Evolutionary conservation across 495 filamentous ascomycete species (phyloP).

Genomic region (Clavariopsis aquatica): DNA sequence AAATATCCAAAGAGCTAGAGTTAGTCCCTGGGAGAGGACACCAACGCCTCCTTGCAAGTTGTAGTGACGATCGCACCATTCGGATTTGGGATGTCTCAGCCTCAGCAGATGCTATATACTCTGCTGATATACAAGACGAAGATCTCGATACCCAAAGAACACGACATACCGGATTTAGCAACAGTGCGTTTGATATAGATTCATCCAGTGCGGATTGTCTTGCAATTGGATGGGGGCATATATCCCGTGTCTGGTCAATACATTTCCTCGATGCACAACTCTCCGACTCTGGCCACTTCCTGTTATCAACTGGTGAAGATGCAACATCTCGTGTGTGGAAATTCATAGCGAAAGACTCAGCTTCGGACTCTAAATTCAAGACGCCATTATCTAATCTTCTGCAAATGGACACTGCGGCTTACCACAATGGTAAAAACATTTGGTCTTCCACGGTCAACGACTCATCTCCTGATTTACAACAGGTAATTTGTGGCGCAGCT

Average conservation of each 20-base stretch:
- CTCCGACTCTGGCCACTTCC: slow-evolving; percentile 29
- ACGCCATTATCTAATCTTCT: slow-evolving; percentile 46
- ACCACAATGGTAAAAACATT: slow-evolving; percentile 87
- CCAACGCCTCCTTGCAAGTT: slow-evolving; percentile 74
- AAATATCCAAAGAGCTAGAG: slow-evolving; percentile 65
- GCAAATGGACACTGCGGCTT: slow-evolving; percentile 55
- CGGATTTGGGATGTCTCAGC: slow-evolving; percentile 81
- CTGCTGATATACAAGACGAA: slow-evolving; percentile 37
- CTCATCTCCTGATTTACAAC: slow-evolving; percentile 34
- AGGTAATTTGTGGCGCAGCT: slow-evolving; percentile 80
- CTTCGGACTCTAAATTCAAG: not conserved
- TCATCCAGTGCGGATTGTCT: slow-evolving; percentile 51
- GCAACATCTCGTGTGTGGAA: slow-evolving; percentile 70
- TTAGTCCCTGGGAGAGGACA: slow-evolving; percentile 41
- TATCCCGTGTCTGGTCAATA: slow-evolving; percentile 86
- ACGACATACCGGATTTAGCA: slow-evolving; percentile 30
- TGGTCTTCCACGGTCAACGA: slow-evolving; percentile 67
- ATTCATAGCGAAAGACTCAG: slow-evolving; percentile 42
- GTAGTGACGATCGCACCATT: slow-evolving; percentile 92
- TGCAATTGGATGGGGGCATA: slow-evolving; percentile 77
- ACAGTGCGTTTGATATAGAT: slow-evolving; percentile 11
- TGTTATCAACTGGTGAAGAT: slow-evolving; percentile 74
- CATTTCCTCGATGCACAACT: slow-evolving; percentile 54
- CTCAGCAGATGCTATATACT: slow-evolving; percentile 38
- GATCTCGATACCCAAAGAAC: slow-evolving; percentile 47